These are phyloP conservation scores for Kurtzmaniella fragi DNA, from an alignment of 805 yeast species.

Conservation along the genomic window DNA sequence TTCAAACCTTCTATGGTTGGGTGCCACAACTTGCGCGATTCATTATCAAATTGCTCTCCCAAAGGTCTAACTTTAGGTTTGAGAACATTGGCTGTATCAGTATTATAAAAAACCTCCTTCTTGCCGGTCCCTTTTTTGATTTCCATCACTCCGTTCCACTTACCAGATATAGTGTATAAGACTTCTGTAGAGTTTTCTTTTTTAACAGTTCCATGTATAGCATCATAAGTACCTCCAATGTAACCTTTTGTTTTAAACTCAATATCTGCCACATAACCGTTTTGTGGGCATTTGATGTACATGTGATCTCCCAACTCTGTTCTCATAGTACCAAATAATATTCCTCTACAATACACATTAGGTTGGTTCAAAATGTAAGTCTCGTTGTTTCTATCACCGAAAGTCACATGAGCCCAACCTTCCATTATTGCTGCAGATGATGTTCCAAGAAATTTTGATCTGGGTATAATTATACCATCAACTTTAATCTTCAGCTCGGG, in stretches of 20 bases:
- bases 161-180: slow-evolving; percentile 70
- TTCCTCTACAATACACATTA: slow-evolving; percentile 91
- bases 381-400: slow-evolving; percentile 64
- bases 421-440: slow-evolving; percentile 98
- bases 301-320: slow-evolving; percentile 92
- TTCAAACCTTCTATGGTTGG: slow-evolving; percentile 80
- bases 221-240: slow-evolving; percentile 87
- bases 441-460: slow-evolving; percentile 85
- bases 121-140: slow-evolving; percentile 48
- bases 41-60: slow-evolving; percentile 73
- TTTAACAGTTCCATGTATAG: slow-evolving; percentile 71
- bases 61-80: slow-evolving; percentile 74
- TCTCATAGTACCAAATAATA: slow-evolving; percentile 82
- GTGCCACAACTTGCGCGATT: slow-evolving; percentile 80
- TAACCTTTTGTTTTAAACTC: slow-evolving; percentile 96
- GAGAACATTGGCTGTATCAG: slow-evolving; percentile 45
- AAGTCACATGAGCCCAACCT: slow-evolving; percentile 69
- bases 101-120: slow-evolving; percentile 39
- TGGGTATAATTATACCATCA: slow-evolving; percentile 87
- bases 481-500: slow-evolving; percentile 79
- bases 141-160: slow-evolving; percentile 87
- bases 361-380: slow-evolving; percentile 87
- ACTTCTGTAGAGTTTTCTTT: slow-evolving; percentile 39
- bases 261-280: slow-evolving; percentile 65
- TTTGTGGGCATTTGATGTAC: slow-evolving; percentile 58